Conservation (phyloP, 306 rosid species). For the Fragaria iinumae region DNA sequence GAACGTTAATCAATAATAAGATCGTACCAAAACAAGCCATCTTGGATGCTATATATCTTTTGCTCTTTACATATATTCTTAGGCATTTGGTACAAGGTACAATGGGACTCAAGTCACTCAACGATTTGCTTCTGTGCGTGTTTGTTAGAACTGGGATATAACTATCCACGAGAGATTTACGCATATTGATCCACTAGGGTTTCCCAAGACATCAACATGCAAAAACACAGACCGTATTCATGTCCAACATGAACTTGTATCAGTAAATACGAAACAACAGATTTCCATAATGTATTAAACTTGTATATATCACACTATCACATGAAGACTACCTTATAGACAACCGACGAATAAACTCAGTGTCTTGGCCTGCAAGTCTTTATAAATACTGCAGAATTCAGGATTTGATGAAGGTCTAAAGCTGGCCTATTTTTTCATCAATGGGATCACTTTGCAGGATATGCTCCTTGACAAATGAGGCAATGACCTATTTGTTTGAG, state of each 20-base stretch:
- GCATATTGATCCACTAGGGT: not conserved
- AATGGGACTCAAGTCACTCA: not conserved
- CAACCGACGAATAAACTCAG: not conserved
- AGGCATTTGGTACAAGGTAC: not conserved
- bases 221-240: not conserved
- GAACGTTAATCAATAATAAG: not conserved
- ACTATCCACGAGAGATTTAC: not conserved
- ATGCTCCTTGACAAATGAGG: slow-evolving; percentile 22
- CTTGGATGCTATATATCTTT: not conserved
- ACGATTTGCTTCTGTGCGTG: not conserved
- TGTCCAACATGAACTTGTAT: not conserved
- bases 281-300: not conserved
- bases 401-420: not conserved
- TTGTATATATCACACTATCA: not conserved
- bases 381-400: not conserved
- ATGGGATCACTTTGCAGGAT: slow-evolving; percentile 22
- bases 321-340: not conserved
- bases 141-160: not conserved
- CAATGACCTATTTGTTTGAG: not conserved
- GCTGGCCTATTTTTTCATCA: slow-evolving; percentile 8
- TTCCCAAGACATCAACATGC: not conserved
- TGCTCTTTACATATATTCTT: not conserved
- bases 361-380: not conserved
- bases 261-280: not conserved
- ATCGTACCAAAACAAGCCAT: not conserved